phyloP scores from a whole-genome alignment of 2,329 filamentous ascomycete species.

The Polychaeton citri region DNA sequence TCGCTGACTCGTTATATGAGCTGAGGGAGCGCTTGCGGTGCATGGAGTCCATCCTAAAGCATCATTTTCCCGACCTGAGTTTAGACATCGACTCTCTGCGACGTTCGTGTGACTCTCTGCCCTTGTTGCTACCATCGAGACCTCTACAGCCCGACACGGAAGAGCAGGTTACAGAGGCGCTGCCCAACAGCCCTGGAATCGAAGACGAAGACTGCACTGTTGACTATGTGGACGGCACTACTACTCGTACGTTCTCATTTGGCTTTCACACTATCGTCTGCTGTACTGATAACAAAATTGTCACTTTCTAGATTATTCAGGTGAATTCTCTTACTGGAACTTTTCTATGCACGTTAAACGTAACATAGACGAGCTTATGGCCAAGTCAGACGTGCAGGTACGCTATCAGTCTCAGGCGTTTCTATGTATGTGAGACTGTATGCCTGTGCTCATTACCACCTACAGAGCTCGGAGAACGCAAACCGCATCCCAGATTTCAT shows the following conservation, averaged over 20 bases:
- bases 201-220: background rate
- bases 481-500: conserved; percentile 9
- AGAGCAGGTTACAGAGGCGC: background rate
- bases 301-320: conserved; percentile 23
- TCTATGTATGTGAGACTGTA: conserved; percentile 28
- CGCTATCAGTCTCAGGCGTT: conserved; percentile 19
- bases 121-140: background rate
- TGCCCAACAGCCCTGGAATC: background rate
- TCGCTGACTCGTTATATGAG: background rate
- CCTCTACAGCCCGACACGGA: background rate
- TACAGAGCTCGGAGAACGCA: conserved; percentile 26
- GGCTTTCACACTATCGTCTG: background rate
- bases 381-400: conserved; percentile 11
- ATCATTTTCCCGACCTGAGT: background rate
- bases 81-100: background rate
- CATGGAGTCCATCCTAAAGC: background rate
- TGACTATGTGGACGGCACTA: background rate
- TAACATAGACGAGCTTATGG: conserved; percentile 28
- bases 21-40: background rate
- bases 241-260: background rate
- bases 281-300: background rate
- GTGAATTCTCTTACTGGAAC: conserved; percentile 32
- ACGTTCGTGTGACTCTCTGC: background rate
- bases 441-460: conserved; percentile 21
- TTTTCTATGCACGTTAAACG: conserved; percentile 30